Evolutionary conservation across 495 filamentous ascomycete genomes (phyloP).

Genomic region (Penicillium cataractarum): DNA sequence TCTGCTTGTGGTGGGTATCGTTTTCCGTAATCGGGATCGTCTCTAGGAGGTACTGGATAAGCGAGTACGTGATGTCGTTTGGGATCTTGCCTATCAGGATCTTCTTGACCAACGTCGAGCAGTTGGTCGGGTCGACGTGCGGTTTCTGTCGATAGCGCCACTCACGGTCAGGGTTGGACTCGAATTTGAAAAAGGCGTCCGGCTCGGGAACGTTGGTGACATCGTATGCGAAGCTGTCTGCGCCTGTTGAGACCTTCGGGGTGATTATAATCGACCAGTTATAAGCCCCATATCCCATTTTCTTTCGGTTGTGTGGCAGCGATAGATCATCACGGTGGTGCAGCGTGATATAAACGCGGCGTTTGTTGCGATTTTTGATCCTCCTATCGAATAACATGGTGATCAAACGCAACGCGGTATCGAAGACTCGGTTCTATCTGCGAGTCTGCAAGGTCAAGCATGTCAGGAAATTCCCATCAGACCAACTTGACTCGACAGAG

Average conservation of each 20-base stretch:
- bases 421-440: neutral
- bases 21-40: neutral
- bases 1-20: slow-evolving; percentile 9
- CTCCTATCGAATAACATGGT: neutral
- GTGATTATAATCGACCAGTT: slow-evolving; percentile 17
- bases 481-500: neutral
- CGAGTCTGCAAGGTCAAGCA: neutral
- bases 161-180: slow-evolving; percentile 12
- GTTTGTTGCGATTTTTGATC: neutral
- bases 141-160: slow-evolving; percentile 23
- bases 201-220: slow-evolving; percentile 20
- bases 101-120: slow-evolving; percentile 11
- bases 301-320: slow-evolving; percentile 4
- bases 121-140: slow-evolving; percentile 10
- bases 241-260: neutral
- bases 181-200: slow-evolving; percentile 7
- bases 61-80: neutral
- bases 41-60: neutral
- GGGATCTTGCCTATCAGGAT: slow-evolving; percentile 27
- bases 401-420: neutral
- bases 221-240: slow-evolving; percentile 19
- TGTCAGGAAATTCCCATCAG: too few species aligned
- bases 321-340: slow-evolving; percentile 17
- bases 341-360: slow-evolving; percentile 16
- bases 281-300: slow-evolving; percentile 11